Evolutionary conservation across 352 stramenopile species (phyloP).

Genomic region (Stephanocyclus meneghinianus): DNA sequence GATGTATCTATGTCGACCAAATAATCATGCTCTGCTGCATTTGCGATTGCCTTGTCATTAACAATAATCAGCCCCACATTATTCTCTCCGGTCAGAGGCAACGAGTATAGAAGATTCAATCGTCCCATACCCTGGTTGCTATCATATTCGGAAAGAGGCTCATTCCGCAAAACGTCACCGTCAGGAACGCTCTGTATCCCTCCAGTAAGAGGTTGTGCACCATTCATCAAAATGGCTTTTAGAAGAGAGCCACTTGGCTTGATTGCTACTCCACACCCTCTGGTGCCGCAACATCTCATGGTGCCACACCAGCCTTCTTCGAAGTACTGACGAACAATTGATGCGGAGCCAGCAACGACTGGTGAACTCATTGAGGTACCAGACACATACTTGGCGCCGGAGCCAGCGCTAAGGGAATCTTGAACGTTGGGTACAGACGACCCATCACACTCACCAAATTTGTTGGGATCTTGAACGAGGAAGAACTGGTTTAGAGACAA

Average conservation of each 20-base stretch:
- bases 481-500: too few species aligned
- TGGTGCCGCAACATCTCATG: conserved; percentile 29
- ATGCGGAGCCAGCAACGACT: conserved; percentile 83
- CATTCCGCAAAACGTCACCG: conserved; percentile 9
- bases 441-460: conserved; percentile 48
- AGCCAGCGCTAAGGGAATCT: conserved; percentile 9
- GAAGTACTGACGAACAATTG: conserved; percentile 87
- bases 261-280: conserved; percentile 23
- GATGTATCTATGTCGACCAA: conserved; percentile 26
- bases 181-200: conserved; percentile 37
- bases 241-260: conserved; percentile 65
- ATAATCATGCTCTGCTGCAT: conserved; percentile 21
- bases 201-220: conserved; percentile 77
- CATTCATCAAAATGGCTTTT: conserved; percentile 87
- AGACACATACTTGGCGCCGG: conserved; percentile 32
- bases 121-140: conserved; percentile 37
- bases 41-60: conserved; percentile 31
- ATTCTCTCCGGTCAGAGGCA: conserved; percentile 39
- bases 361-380: conserved; percentile 87
- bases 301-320: conserved; percentile 70
- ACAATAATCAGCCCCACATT: conserved; percentile 27
- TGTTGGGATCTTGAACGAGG: conserved; percentile 1
- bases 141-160: conserved; percentile 32
- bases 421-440: conserved; percentile 10
- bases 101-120: conserved; percentile 39